Base-by-base conservation (phyloP, 83 land plant genomes). In the Thuja plicata region DNA sequence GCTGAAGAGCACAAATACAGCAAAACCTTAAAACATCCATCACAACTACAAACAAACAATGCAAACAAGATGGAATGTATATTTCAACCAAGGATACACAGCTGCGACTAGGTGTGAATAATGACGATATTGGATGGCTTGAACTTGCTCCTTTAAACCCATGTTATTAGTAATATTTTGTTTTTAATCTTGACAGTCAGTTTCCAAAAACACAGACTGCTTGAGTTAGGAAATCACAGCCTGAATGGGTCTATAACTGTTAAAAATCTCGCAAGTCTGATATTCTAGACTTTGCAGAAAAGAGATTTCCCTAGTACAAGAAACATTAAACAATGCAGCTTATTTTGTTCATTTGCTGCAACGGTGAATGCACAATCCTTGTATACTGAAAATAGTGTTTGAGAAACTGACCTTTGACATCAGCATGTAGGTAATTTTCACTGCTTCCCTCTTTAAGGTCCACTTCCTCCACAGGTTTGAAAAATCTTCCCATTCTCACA, bases 1-100 rank as follows among this genome's bases (percentile, higher is more conserved):
- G 96, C 97, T 96, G 88, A 35, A 84, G 38, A 80, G n/a, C 48
- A 87, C 48, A 41, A 45, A 41, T 50, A 88, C 30, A 83, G 77
- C 41, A 0, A 43, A 43, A 80, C 48, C 48, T 80, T 80, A 41
- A 80, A 30, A 78, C 17, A 78, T 32, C 45, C 8, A 8, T 38
- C 41, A 78, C 41, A 21, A 21, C n/a, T 80, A 80, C 40, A 2
- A 19, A 80, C 41, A 8, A 80, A 24, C 48, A 80, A 80, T 21
- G 40, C 46, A 80, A 80, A 80, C 84, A 48, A 80, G 48, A 43
- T 41, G 84, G 11, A 1, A 41, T 80, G 9, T 41, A 41, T 80
- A 43, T 24, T 41, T 40, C 41, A 8, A 41, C 8, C 9, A 80
- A 80, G 84, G 84, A 21, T 80, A 21, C 46, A 79, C 46, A 19